Conservation (phyloP, 768 basidiomycete species). For the Tylopilus rubrobrunneus region DNA sequence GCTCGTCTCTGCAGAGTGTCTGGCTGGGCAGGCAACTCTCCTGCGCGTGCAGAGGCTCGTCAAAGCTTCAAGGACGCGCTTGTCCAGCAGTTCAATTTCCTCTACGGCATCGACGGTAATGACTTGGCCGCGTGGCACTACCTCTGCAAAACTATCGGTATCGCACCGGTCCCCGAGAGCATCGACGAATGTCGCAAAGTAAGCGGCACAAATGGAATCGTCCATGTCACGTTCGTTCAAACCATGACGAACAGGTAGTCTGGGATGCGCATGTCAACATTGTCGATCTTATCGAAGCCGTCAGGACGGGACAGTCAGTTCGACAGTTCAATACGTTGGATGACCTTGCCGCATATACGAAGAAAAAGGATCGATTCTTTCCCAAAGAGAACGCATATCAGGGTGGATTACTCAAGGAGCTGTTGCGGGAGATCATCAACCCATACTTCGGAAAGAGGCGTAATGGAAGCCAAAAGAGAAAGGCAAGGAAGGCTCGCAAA, state of each 20-base stretch:
- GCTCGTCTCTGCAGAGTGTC: constrained; percentile 5
- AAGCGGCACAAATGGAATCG: neutral
- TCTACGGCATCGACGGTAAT: constrained; percentile 17
- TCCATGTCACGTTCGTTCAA: neutral
- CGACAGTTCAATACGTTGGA: constrained; percentile 17
- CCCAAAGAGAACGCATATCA: constrained; percentile 25
- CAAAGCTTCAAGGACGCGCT: constrained; percentile 19
- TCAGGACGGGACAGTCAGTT: constrained; percentile 12
- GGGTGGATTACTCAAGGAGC: constrained; percentile 29
- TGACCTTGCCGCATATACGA: constrained; percentile 24
- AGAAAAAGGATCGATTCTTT: constrained; percentile 17
- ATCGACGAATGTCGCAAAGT: constrained; percentile 19
- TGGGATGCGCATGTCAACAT: constrained; percentile 29
- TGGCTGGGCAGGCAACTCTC: neutral
- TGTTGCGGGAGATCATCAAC: constrained; percentile 24
- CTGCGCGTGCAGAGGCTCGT: neutral
- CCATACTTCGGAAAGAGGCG: constrained; percentile 16
- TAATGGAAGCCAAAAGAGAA: constrained; percentile 20
- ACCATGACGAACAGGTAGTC: constrained; percentile 11
- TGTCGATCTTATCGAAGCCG: constrained; percentile 27
- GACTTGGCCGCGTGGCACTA: constrained; percentile 17
- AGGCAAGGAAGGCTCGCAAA: constrained; percentile 12
- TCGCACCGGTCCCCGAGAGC: constrained; percentile 12
- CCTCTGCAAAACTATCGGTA: constrained; percentile 17
- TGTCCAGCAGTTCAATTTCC: constrained; percentile 23